Base-by-base conservation (phyloP, 805 yeast species). In the Jamesozyma rosinii region DNA sequence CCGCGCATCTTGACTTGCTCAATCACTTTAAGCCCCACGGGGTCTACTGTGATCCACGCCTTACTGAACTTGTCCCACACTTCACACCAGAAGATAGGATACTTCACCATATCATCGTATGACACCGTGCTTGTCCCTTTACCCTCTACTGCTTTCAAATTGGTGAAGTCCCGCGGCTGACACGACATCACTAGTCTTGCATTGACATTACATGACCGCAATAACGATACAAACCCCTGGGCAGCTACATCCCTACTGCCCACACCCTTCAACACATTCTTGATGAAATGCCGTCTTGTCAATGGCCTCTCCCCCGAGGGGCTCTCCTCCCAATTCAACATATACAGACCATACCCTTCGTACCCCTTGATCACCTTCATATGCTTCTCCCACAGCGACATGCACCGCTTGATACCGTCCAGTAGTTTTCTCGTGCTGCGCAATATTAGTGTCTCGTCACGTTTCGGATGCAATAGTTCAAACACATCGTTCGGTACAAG, bases 21-120 rank as follows among this genome's bases (percentile, higher is more conserved):
- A 33, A 86, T 75, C 8, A 72, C 61, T 44, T 75, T 63, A 44
- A 80, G 72, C 24, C 81, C 79, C 0, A 81, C 66, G 0, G 97
- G 92, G 54, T 92, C 98, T 1, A 88, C 70, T 2, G 94, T 76
- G n/a, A 88, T 72, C 94, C 96, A 90, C 40, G 71, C 75, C 45
- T 77, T 72, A 4, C 77, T 64, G 45, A 72, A 76, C 40, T 74
- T 73, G 58, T 90, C 89, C 95, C 95, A 90, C 0, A 84, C 95
- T 59, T 92, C 98, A 19, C 79, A 79, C 98, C 98, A 92, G 56
- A 81, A 88, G 0, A 88, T 71, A 0, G 97, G 97, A 54, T 68
- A 81, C 8, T 56, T 54, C 38, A 60, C 47, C 26, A 44, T 39
- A 24, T 47, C 51, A 15, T 43, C 46, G 32, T 47, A 44, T 1